phyloP scores from a whole-genome alignment of 805 yeast genomes.

The Cyberlindnera misumaiensis region DNA sequence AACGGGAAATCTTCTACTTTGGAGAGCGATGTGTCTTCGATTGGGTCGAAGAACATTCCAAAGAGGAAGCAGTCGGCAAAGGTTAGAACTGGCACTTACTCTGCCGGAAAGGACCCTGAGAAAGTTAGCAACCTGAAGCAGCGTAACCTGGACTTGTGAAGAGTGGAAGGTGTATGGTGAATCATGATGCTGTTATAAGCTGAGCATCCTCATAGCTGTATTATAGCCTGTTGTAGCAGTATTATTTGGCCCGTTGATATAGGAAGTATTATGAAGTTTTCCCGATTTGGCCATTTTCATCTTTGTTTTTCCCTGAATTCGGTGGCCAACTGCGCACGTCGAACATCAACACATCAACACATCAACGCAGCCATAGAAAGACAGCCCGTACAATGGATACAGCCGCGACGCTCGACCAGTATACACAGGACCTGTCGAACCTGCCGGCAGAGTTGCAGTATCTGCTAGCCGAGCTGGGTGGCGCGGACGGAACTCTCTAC shows the following conservation, averaged over 20 bases:
- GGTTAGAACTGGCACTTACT: background rate
- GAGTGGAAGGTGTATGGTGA: background rate
- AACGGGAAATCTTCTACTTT: background rate
- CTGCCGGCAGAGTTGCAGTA: slow-evolving; percentile 83
- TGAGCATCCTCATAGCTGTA: too few species aligned
- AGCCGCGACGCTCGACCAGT: slow-evolving; percentile 72
- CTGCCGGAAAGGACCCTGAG: background rate
- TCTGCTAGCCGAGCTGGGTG: slow-evolving; percentile 69
- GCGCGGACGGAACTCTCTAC: slow-evolving; percentile 57
- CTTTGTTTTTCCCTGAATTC: too few species aligned
- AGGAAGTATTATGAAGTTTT: too few species aligned
- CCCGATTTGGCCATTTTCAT: too few species aligned
- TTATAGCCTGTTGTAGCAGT: too few species aligned
- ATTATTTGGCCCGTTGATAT: too few species aligned
- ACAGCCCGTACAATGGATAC: slow-evolving; percentile 62
- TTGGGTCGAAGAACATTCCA: background rate
- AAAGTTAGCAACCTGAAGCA: background rate
- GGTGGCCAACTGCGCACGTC: too few species aligned
- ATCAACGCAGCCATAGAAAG: too few species aligned
- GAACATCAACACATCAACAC: too few species aligned
- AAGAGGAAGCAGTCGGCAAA: background rate
- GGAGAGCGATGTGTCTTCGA: background rate
- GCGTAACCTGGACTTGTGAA: slow-evolving; percentile 2
- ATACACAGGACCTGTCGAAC: slow-evolving; percentile 68
- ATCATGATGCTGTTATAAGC: background rate